Base-by-base conservation (phyloP, 768 basidiomycete species). In the Aureoboletus auriporus region DNA sequence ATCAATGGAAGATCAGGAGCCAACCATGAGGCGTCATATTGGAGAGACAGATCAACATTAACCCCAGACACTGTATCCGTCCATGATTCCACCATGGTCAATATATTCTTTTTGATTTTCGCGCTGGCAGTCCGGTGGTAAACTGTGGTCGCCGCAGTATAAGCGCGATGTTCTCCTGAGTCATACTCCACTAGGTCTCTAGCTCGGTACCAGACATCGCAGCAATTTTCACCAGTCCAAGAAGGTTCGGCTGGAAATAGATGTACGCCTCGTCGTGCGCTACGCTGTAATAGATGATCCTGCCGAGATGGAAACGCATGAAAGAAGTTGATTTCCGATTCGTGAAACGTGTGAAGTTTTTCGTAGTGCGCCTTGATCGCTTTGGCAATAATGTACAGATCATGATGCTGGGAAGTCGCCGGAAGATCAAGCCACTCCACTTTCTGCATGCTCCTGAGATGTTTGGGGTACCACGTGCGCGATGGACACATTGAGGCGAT, bases 401-500 rank as follows among this genome's bases (percentile, higher is more conserved):
- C 60, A 40, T 61, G 54, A 46, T 71, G 65, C 42, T 75, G 74
- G 2, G 68, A 53, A 26, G 50, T 41, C 5, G 61, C 4, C 9
- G 51, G 39, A 46, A 57, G 43, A 16, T 45, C 20, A 13, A n/a
- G 35, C 74, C 73, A 56, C 10, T 56, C n/a, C 0, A 74, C 66
- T 4, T 54, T 61, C 47, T 77, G 69, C 72, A 75, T 75, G 14
- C 54, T 53, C 2, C 29, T 52, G n/a, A 69, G 55, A 35, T 72
- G 65, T 9, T 23, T 6, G 0, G 77, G 74, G 54, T 75, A 71
- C 55, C 67, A 79, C 3, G 44, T 43, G 8, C 74, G 56, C 5
- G 14, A 13, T 1, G 75, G 70, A n/a, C 61, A 66, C 13, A 78
- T 53, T 4, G 54, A 49, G 10, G 55, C 52, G 27, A 78, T 73